Evolutionary conservation across 768 basidiomycete species (phyloP).

Genomic region (Kwoniella botswanensis): DNA sequence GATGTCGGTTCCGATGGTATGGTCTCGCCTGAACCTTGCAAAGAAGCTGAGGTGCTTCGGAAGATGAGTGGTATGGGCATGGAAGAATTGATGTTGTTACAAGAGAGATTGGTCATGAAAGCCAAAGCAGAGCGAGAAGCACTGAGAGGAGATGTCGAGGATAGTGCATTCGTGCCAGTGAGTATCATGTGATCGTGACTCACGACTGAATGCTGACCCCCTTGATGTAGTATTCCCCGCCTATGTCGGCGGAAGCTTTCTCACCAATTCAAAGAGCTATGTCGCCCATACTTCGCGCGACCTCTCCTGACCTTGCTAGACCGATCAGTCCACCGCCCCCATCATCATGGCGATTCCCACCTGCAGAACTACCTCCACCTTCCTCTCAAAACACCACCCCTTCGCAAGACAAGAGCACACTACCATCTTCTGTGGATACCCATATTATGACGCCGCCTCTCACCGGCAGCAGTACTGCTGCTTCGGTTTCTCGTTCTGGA

Average conservation of each 20-base stretch:
- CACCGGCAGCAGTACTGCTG: constrained; percentile 6
- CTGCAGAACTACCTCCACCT: neutral
- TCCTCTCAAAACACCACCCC: constrained; percentile 8
- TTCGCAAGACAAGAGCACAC: constrained; percentile 4
- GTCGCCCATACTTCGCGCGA: constrained; percentile 8
- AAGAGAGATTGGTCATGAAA: constrained; percentile 40
- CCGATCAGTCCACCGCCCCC: constrained; percentile 21
- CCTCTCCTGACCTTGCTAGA: constrained; percentile 15
- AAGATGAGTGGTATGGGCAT: constrained; percentile 36
- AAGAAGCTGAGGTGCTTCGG: constrained; percentile 17
- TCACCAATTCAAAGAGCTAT: constrained; percentile 1
- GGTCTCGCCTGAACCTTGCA: neutral
- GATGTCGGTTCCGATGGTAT: constrained; percentile 10
- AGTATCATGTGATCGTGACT: constrained; percentile 6
- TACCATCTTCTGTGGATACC: constrained; percentile 17
- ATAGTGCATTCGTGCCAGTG: constrained; percentile 27
- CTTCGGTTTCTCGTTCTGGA: constrained; percentile 7
- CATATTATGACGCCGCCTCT: constrained; percentile 23
- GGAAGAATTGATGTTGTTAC: constrained; percentile 38
- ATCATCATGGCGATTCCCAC: constrained; percentile 25
- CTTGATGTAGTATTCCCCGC: constrained; percentile 6
- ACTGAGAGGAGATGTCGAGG: constrained; percentile 20
- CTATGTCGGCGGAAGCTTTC: constrained; percentile 16
- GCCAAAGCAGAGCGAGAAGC: constrained; percentile 45
- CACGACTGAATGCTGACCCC: neutral